Conservation (phyloP, 805 yeast species). For the Torulaspora delbrueckii region DNA sequence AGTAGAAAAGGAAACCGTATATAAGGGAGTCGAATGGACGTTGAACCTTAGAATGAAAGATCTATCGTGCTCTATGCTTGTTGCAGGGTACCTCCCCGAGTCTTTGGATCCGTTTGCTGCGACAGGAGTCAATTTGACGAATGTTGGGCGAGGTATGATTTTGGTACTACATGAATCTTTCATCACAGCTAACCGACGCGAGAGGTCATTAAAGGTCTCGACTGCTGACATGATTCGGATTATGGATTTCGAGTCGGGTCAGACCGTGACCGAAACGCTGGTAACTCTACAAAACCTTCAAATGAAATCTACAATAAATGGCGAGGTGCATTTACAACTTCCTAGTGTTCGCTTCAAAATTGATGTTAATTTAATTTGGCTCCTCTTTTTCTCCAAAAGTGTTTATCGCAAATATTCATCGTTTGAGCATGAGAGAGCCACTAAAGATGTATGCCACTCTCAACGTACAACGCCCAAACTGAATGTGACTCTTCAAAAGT, state of each 20-base stretch:
- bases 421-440: background rate
- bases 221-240: conserved; percentile 22
- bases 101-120: conserved; percentile 24
- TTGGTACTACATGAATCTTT: conserved; percentile 22
- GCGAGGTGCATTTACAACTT: conserved; percentile 6
- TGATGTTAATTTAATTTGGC: conserved; percentile 33
- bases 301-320: background rate
- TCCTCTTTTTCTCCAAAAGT: conserved; percentile 19
- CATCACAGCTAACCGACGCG: conserved; percentile 7
- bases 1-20: background rate
- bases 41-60: conserved; percentile 28
- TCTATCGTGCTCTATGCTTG: conserved; percentile 19
- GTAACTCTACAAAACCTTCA: conserved; percentile 17
- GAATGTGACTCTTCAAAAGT: conserved; percentile 13
- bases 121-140: conserved; percentile 19
- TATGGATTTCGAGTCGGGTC: conserved; percentile 17
- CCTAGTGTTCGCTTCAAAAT: conserved; percentile 26
- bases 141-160: conserved; percentile 25
- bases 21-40: conserved; percentile 16
- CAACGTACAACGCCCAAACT: background rate
- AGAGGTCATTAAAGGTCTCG: conserved; percentile 13
- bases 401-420: conserved; percentile 14
- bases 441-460: background rate
- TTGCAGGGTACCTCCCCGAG: conserved; percentile 22
- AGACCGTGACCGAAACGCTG: conserved; percentile 17